Base-by-base conservation (phyloP, 192 early-diverging fungal species). In the Coemansia sp. region DNA sequence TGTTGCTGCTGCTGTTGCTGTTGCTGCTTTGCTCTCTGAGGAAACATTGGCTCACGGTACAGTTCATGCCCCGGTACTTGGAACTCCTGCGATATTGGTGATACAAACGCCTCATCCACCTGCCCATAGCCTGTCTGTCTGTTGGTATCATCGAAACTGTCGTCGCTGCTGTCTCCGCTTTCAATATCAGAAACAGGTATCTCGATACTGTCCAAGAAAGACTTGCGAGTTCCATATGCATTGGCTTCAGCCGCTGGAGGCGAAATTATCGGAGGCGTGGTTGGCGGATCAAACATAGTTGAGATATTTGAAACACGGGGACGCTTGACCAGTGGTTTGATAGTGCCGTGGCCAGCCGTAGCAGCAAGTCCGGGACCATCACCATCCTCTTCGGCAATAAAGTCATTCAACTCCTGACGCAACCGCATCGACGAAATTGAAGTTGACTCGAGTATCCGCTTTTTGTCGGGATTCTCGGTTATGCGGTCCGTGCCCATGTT, bases 81-180 rank as follows among this genome's bases (percentile, higher is more conserved):
- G 57, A 77, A 68, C 41, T 65, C 66, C n/a, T 77, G 66, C 49
- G 73, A 77, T n/a, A 66, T 65, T 9, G 57, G 56, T 0, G 67
- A 59, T 6, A 54, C 59, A 59, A 70, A 70, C 34, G 67, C 67
- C 57, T 70, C 67, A 53, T 70, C 67, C n/a, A 57, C 46, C 13
- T 43, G 43, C 11, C 37, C 30, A 18, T 42, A 34, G 5, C 52
- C 50, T 23, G 53, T 17, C 19, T 39, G 46, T 5, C 13, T 39
- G 12, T 11, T 48, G 34, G 18, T 45, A 33, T n/a, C 25, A n/a
- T 22, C 53, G 14, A 47, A 19, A 42, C 62, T 65, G 40, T 56
- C 60, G 17, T 54, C 56, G 43, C 55, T 58, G 14, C 47, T 44
- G 15, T 34, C n/a, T 14, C 37, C 61, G 45, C 59, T 60, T 23